Conservation (phyloP, 1,139 yeast species). For the Yamadazyma buinensis region DNA sequence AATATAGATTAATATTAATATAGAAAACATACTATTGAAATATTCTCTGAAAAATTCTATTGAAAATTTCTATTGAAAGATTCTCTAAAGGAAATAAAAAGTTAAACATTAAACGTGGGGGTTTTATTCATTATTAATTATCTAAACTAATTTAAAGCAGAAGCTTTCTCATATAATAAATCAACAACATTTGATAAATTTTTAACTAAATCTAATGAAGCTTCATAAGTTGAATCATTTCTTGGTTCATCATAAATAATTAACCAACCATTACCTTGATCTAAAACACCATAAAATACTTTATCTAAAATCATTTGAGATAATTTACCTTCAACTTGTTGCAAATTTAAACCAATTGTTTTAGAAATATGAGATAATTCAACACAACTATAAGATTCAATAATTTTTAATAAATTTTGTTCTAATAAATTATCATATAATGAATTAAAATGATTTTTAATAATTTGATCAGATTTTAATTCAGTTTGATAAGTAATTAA, state of each 20-base stretch:
- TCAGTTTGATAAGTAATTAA: constrained; percentile 69
- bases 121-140: constrained; percentile 1
- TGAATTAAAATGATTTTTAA: constrained; percentile 88
- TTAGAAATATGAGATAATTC: constrained; percentile 87
- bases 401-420: constrained; percentile 88
- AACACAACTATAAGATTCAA: constrained; percentile 93
- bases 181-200: constrained; percentile 89
- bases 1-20: too few species aligned
- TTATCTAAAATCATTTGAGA: constrained; percentile 96
- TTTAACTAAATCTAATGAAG: constrained; percentile 81
- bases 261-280: constrained; percentile 98
- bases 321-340: constrained; percentile 90
- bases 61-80: too few species aligned
- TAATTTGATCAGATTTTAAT: constrained; percentile 80
- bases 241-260: constrained; percentile 87
- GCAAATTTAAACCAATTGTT: constrained; percentile 81
- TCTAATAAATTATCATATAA: constrained; percentile 90
- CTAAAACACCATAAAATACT: constrained; percentile 91
- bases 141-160: constrained; percentile 52
- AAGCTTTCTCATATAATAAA: constrained; percentile 88
- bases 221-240: constrained; percentile 84
- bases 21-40: too few species aligned
- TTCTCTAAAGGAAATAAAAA: too few species aligned
- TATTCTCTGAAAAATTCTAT: too few species aligned
- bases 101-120: too few species aligned